A percentile compares a stretch with the other conserved stretches of the same genome.
phyloP scores from a whole-genome alignment of 495 filamentous ascomycete species.

The Neurospora terricola region DNA sequence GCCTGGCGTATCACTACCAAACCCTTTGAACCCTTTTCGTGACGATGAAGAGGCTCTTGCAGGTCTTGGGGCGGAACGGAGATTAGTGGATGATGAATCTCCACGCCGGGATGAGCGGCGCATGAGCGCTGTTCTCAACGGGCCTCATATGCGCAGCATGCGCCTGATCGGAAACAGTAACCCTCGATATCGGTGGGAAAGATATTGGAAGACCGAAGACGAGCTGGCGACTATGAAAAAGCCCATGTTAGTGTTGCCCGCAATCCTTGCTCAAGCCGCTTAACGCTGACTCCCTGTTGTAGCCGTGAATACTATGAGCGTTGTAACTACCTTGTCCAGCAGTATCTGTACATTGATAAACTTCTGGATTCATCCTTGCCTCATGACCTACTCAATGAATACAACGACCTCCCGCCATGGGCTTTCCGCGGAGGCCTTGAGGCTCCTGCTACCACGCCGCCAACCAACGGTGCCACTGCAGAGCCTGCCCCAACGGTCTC shows the following conservation, averaged over 20 bases:
- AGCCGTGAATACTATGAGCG: constrained; percentile 74
- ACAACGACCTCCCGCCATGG: constrained; percentile 44
- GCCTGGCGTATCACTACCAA: constrained; percentile 8
- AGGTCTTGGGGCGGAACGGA: constrained; percentile 5
- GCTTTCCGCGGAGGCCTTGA: constrained; percentile 31
- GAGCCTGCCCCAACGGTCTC: constrained; percentile 15
- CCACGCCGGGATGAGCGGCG: constrained; percentile 37
- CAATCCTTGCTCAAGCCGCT: neutral
- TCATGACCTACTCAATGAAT: constrained; percentile 79
- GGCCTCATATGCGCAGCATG: constrained; percentile 66
- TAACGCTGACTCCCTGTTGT: neutral
- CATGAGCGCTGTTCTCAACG: constrained; percentile 45
- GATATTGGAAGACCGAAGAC: constrained; percentile 61
- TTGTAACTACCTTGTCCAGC: constrained; percentile 71
- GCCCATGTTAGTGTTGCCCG: constrained; percentile 36
- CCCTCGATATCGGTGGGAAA: constrained; percentile 64
- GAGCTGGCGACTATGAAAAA: constrained; percentile 56
- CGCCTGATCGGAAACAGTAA: constrained; percentile 68
- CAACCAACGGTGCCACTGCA: constrained; percentile 24
- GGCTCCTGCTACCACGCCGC: constrained; percentile 44
- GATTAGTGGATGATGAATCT: constrained; percentile 23
- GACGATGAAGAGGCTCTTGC: constrained; percentile 18
- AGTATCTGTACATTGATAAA: constrained; percentile 87
- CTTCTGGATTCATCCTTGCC: constrained; percentile 81
- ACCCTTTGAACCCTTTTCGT: constrained; percentile 1